Base-by-base conservation (phyloP, 2,329 filamentous ascomycete genomes). In the Hypoxylon sp. region DNA sequence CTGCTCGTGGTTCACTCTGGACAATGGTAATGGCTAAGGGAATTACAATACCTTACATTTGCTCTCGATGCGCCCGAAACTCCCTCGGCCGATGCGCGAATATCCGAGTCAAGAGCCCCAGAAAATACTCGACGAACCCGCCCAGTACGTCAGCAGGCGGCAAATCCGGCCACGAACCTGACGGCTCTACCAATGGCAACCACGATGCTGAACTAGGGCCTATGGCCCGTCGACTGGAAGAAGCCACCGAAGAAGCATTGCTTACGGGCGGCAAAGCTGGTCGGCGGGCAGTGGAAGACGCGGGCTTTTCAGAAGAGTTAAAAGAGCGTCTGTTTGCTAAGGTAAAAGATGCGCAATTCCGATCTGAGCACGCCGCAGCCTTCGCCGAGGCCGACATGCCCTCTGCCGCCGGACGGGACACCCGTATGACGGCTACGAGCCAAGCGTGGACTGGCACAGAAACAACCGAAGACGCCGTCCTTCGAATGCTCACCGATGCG, bases 401-500 rank as follows among this genome's bases (percentile, higher is more conserved):
- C 0, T 71, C 81, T 3, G 82, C 83, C n/a, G 87, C 89, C 10
- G 88, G 89, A 13, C 81, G 82, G 65, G 88, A 88, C 10, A 89
- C 88, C 1, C 82, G 86, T 58, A 84, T 88, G 46, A 83, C 87
- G 29, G 91, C 91, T 1, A 79, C 82, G 0, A 85, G 87, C 5
- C 77, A 82, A 55, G 82, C 89, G 1, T 99, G 95, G 95, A 86
- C 83, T 0, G 95, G 94, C 2, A 80, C 83, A 10, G 95, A 98
- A 75, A 79, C 78, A 4, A 77, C 88, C 1, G 84, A 88, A 66
- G 92, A 97, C 72, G 83, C 89, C 0, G 87, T 92, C 18, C 77
- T 96, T 45, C 87, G 95, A 26, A 98, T 98, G 90, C 75, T 95
- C 9, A 84, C 91, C 54, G 92, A 96, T 70, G 84, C 91, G 21